Evolutionary conservation across 1,284 basidiomycete species (phyloP).

Genomic region (Trichosporon inkin): DNA sequence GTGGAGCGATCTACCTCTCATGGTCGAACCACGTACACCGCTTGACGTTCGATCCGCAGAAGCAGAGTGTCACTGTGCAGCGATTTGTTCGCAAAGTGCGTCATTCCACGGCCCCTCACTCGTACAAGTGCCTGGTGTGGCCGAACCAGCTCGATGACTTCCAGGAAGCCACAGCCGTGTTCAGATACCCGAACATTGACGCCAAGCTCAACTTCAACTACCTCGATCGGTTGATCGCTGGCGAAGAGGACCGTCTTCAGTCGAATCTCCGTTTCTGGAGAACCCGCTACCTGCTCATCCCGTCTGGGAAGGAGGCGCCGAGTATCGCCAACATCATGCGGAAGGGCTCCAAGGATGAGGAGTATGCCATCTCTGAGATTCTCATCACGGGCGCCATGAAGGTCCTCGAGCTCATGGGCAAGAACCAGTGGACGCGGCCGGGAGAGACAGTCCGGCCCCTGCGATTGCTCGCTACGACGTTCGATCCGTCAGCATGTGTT

Average conservation of each 20-base stretch:
- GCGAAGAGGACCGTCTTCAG: constrained; percentile 75
- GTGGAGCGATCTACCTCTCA: constrained; percentile 79
- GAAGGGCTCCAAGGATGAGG: constrained; percentile 66
- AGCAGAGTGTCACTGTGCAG: constrained; percentile 81
- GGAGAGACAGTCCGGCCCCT: constrained; percentile 59
- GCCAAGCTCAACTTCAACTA: constrained; percentile 49
- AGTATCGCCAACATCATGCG: constrained; percentile 44
- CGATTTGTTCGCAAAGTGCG: constrained; percentile 76
- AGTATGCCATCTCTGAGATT: constrained; percentile 78
- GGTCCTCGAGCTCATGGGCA: constrained; percentile 80
- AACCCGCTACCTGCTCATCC: constrained; percentile 90
- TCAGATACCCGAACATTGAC: constrained; percentile 60
- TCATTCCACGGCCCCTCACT: constrained; percentile 59
- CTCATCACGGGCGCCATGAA: constrained; percentile 86
- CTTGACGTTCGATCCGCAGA: constrained; percentile 70
- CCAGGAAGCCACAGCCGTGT: constrained; percentile 71
- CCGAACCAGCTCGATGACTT: constrained; percentile 82
- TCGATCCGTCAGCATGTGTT: constrained; percentile 72
- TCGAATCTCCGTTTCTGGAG: constrained; percentile 86
- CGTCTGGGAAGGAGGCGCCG: constrained; percentile 64
- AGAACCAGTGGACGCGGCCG: constrained; percentile 67
- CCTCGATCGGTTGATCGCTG: constrained; percentile 62
- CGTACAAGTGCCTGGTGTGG: constrained; percentile 89
- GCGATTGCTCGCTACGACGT: constrained; percentile 71
- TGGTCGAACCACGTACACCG: constrained; percentile 94